Conservation (phyloP, 129 eudicot genomes). For the Saposhnikovia divaricata region DNA sequence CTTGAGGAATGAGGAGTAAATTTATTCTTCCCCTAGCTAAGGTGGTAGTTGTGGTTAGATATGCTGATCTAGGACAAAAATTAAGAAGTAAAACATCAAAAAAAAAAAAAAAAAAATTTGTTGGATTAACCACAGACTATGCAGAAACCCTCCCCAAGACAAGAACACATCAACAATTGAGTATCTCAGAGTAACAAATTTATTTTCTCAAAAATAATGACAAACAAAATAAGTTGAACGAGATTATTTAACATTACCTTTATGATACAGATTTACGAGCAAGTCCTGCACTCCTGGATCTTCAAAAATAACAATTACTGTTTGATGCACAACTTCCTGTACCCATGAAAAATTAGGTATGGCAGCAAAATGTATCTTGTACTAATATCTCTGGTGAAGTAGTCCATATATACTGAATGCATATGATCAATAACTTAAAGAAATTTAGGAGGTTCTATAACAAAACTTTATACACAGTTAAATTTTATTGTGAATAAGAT, state of each 20-base stretch:
- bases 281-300: conserved; percentile 98
- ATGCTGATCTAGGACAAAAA: not conserved
- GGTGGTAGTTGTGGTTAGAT: not conserved
- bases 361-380: not conserved
- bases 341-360: not conserved
- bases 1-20: not conserved
- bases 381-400: not conserved
- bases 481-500: not conserved
- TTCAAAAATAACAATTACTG: conserved; percentile 86
- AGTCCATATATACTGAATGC: not conserved
- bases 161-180: not conserved
- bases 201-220: not conserved
- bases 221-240: not conserved
- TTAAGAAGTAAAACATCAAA: too few species aligned
- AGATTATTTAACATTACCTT: conserved; percentile 31
- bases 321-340: conserved; percentile 84
- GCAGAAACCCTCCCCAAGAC: too few species aligned
- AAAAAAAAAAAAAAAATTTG: too few species aligned
- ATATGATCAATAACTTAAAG: not conserved
- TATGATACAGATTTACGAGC: conserved; percentile 80
- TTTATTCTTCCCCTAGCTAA: not conserved
- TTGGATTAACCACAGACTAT: too few species aligned
- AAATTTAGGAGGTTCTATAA: not conserved
- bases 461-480: not conserved
- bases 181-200: not conserved